Evolutionary conservation across 768 basidiomycete genomes (phyloP), one percentile per base, ranked within the genome.

Genomic region (Trametopsis cervina): DNA sequence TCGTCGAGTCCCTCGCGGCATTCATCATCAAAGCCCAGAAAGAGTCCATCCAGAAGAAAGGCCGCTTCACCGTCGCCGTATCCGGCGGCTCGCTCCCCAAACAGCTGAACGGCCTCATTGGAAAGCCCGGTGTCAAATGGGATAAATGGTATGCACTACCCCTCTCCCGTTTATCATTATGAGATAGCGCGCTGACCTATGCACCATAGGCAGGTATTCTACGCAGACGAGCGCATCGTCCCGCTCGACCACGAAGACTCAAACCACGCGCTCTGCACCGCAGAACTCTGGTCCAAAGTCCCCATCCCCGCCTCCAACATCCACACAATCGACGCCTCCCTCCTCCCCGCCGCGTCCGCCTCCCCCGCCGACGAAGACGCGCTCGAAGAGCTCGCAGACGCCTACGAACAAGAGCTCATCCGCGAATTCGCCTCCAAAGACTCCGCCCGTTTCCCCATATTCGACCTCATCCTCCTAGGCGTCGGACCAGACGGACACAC

Each of bases 401-500:
- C 78, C 2, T 90, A 92, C 63, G 88, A 90, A 65, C 78, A 82
- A 59, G 71, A 80, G 62, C 86, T 99, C 63, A 91, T 98, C 61
- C 75, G 66, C 51, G 85, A 88, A 63, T 99, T 99, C 61, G 96
- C 94, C 0, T 82, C 85, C 62, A 89, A 83, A 63, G 91, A 97
- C 63, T 75, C 92, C 4, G 95, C 95, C 15, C 84, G 94, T 51
- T 98, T 97, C 77, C 96, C 96, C 53, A 75, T 96, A 44, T 98
- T 99, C 66, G 96, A 99, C 64, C 81, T 99, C 63, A 87, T 98
- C 69, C 80, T 99, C 38, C 84, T 99, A 44, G 96, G 96, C 42
- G 83, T 94, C 78, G 96, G 96, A 24, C 89, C 89, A 4, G 96
- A 97, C 63, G 95, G 95, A n/a, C 96, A 99, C 73, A 98, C 95